Percentiles rank a stretch among this genome's conserved stretches.
Conservation (phyloP, 352 stramenopile species). For the Pythium sp. region DNA sequence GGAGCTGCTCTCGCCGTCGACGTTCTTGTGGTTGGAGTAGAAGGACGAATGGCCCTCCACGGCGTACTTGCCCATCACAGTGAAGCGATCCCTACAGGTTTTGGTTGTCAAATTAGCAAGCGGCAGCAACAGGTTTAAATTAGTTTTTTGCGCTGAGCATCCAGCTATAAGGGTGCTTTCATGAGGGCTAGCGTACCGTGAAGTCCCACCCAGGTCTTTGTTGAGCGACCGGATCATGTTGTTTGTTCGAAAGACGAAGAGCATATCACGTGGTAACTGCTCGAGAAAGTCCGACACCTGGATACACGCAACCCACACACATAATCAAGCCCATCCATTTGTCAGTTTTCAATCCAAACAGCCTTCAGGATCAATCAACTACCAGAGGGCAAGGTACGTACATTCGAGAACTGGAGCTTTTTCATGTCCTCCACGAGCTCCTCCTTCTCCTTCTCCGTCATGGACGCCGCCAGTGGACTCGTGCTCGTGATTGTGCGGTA, state of each 20-base stretch:
- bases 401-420: constrained; percentile 58
- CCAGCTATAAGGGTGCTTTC: background rate
- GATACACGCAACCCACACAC: background rate
- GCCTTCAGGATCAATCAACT: background rate
- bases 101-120: background rate
- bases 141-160: background rate
- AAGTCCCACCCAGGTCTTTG: constrained; percentile 83
- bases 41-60: constrained; percentile 57
- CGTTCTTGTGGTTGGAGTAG: constrained; percentile 20
- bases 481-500: constrained; percentile 74
- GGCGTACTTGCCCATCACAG: constrained; percentile 72
- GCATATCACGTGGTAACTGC: constrained; percentile 85
- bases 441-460: constrained; percentile 65
- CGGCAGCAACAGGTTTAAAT: background rate
- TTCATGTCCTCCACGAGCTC: constrained; percentile 62
- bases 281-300: constrained; percentile 82
- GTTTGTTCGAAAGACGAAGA: constrained; percentile 90
- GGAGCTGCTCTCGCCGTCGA: background rate
- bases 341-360: background rate
- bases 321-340: background rate
- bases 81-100: constrained; percentile 58
- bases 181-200: constrained; percentile 29
- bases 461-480: constrained; percentile 52
- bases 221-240: constrained; percentile 91
- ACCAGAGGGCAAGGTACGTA: constrained; percentile 22